Percentiles rank a stretch among this genome's conserved stretches.
These are phyloP conservation scores for Apiospora marii DNA, from an alignment of 2,329 filamentous ascomycete species.

Conservation along the genomic window DNA sequence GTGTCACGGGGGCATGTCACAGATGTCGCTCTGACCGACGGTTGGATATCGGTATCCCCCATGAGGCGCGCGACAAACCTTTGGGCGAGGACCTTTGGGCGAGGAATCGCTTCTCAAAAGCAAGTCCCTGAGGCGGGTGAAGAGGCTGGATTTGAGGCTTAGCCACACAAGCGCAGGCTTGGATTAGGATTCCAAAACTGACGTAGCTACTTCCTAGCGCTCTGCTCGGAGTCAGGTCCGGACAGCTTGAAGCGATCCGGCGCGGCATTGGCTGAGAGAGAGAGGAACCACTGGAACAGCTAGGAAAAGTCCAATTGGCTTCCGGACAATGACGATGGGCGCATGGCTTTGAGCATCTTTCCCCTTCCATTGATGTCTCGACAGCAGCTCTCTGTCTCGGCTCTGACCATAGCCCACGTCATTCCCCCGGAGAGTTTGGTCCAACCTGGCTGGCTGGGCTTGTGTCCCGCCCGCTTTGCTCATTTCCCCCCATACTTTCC, in stretches of 20 bases:
- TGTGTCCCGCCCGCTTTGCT: neutral
- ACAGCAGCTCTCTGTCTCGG: conserved; percentile 16
- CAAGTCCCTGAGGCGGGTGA: neutral
- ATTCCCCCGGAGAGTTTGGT: conserved; percentile 17
- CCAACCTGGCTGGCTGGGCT: neutral
- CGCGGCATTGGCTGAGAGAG: neutral
- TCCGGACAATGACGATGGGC: neutral
- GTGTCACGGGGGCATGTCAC: neutral
- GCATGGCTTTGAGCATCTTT: neutral
- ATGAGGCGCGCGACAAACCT: neutral
- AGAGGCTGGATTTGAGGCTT: neutral
- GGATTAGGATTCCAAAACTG: neutral
- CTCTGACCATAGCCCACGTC: neutral
- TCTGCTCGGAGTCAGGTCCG: neutral
- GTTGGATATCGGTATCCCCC: neutral
- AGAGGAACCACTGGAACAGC: neutral
- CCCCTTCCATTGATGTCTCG: neutral
- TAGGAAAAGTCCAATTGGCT: neutral
- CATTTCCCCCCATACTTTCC: conserved; percentile 14
- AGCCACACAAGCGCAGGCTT: neutral
- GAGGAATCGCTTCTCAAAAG: neutral
- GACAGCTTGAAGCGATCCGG: neutral
- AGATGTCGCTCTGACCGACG: neutral
- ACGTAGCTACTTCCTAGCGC: neutral
- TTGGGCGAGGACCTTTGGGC: no score